phyloP scores from a whole-genome alignment of 495 filamentous ascomycete genomes.

The Penicillium robsamsonii region DNA sequence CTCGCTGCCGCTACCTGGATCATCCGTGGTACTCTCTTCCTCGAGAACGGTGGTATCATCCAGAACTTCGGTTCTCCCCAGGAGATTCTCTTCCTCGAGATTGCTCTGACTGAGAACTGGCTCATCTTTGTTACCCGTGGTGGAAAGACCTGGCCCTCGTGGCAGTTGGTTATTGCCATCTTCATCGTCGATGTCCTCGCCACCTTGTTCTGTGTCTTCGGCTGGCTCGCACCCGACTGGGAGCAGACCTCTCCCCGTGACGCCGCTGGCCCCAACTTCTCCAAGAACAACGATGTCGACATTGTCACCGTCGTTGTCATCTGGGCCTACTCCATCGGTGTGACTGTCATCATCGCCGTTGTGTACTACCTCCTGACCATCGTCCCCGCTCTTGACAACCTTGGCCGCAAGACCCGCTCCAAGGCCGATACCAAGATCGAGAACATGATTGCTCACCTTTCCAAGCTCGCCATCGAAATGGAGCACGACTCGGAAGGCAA shows the following conservation, averaged over 20 bases:
- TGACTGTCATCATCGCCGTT: constrained; percentile 74
- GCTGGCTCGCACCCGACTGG: constrained; percentile 58
- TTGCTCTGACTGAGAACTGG: constrained; percentile 76
- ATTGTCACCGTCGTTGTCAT: constrained; percentile 77
- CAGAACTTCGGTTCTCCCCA: constrained; percentile 71
- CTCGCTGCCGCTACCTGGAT: constrained; percentile 70
- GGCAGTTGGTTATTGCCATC: constrained; percentile 71
- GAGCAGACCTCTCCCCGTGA: constrained; percentile 44
- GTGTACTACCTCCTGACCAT: constrained; percentile 73
- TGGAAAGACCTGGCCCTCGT: constrained; percentile 67
- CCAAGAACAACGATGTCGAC: constrained; percentile 60
- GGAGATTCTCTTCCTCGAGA: constrained; percentile 71
- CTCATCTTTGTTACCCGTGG: constrained; percentile 78
- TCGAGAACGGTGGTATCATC: constrained; percentile 67
- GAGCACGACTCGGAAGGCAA: constrained; percentile 57
- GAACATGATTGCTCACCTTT: constrained; percentile 74
- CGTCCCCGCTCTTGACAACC: constrained; percentile 67
- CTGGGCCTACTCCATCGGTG: constrained; percentile 76
- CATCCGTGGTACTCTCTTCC: constrained; percentile 63
- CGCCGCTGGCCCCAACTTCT: constrained; percentile 42
- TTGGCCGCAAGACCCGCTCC: constrained; percentile 75
- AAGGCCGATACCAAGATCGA: constrained; percentile 73
- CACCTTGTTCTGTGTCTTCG: constrained; percentile 72
- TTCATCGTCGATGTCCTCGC: constrained; percentile 67
- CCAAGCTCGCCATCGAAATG: constrained; percentile 73